Conservation (phyloP, 345 rosid species). For the Sisymbrium altissimum region DNA sequence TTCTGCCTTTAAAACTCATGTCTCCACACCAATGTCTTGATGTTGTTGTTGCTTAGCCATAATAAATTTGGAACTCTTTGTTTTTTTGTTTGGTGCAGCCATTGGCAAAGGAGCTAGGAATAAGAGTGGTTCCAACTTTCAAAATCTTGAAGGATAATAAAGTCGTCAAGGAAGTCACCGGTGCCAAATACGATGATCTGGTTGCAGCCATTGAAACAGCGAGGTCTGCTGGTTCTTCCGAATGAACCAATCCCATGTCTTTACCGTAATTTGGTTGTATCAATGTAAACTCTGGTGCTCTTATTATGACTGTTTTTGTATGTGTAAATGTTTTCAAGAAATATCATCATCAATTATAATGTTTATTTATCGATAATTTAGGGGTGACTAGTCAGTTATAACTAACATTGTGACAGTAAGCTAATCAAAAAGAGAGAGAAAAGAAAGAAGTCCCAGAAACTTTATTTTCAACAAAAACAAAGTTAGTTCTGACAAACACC, state of each 20-base stretch:
- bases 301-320: not conserved
- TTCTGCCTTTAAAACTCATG: conserved; percentile 3
- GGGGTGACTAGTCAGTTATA: no score
- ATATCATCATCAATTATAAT: not conserved
- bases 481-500: not conserved
- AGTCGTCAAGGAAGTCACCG: conserved; percentile 77
- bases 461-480: not conserved
- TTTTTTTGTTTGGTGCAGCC: conserved; percentile 42
- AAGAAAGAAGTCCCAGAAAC: not conserved
- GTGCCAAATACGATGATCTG: conserved; percentile 76
- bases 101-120: conserved; percentile 93
- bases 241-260: not conserved
- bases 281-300: conserved; percentile 12
- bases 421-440: not conserved
- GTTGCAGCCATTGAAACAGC: conserved; percentile 67
- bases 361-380: no score
- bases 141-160: conserved; percentile 73
- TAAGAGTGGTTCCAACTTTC: conserved; percentile 92
- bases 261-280: not conserved
- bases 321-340: conserved; percentile 15
- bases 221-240: conserved; percentile 41
- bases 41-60: not conserved
- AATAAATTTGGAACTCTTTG: not conserved
- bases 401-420: no score
- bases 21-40: not conserved